Conservation (phyloP, 116 monocot genomes). For the Thalassia testudinum region DNA sequence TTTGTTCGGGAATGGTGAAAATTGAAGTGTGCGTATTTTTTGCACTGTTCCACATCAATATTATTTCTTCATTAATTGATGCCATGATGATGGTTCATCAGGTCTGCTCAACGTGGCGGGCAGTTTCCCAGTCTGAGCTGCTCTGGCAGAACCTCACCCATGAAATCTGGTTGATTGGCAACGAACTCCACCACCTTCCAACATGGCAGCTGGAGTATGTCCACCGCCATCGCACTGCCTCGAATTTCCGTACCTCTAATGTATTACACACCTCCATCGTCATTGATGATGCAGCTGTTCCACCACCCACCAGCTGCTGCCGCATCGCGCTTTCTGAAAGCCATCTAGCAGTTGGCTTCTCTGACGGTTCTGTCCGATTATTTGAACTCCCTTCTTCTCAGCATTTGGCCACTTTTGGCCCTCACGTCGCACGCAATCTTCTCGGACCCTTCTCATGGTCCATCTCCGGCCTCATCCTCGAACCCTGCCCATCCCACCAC, state of each 20-base stretch:
- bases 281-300: constrained; percentile 3
- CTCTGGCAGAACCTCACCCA: constrained; percentile 47
- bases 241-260: constrained; percentile 43
- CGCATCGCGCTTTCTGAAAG: constrained; percentile 45
- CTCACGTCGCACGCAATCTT: constrained; percentile 29
- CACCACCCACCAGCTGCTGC: constrained; percentile 16
- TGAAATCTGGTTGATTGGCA: constrained; percentile 23
- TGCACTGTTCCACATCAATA: too few species aligned
- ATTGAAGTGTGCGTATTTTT: too few species aligned
- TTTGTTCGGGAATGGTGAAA: too few species aligned
- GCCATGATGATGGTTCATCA: constrained; percentile 12
- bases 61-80: too few species aligned
- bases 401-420: constrained; percentile 17
- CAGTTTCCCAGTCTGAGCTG: constrained; percentile 42
- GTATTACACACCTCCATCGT: constrained; percentile 13
- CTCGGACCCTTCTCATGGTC: constrained; percentile 56
- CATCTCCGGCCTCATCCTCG: constrained; percentile 39
- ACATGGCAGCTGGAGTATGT: constrained; percentile 58
- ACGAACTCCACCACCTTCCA: constrained; percentile 5
- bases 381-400: constrained; percentile 25
- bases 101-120: constrained; percentile 60
- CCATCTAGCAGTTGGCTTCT: constrained; percentile 48
- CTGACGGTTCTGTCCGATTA: constrained; percentile 51
- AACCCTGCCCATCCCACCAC: constrained; percentile 4
- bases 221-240: constrained; percentile 39